Percentiles rank a stretch among this genome's conserved stretches.
Evolutionary conservation across 768 basidiomycete genomes (phyloP).

Genomic region (Amylocystis lapponica): DNA sequence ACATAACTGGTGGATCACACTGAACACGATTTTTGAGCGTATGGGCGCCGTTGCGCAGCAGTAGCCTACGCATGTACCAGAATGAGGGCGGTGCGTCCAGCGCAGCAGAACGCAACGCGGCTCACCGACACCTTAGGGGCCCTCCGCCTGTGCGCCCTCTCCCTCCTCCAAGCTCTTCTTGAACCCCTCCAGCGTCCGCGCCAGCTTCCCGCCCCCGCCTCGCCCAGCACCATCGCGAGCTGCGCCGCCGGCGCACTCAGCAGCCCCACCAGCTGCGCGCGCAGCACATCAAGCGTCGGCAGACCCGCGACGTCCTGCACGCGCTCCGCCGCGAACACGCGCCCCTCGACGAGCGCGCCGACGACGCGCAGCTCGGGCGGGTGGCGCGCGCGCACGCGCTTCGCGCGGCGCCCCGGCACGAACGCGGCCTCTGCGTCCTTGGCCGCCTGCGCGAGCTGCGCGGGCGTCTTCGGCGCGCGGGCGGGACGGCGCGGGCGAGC

Average conservation of each 20-base stretch:
- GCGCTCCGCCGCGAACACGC: conserved; percentile 54
- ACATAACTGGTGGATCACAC: too few relatives aligned
- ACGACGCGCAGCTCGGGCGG: conserved; percentile 67
- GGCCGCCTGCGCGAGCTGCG: conserved; percentile 42
- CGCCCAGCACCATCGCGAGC: conserved; percentile 62
- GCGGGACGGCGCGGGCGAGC: conserved; percentile 62
- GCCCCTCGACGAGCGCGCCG: conserved; percentile 76
- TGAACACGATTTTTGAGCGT: too few relatives aligned
- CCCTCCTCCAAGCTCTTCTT: conserved; percentile 59
- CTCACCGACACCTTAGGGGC: too few relatives aligned
- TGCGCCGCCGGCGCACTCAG: conserved; percentile 70
- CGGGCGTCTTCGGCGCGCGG: conserved; percentile 47
- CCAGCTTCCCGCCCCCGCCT: conserved; percentile 66
- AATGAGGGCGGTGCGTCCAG: too few relatives aligned
- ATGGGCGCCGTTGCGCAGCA: too few relatives aligned
- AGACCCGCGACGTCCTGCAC: conserved; percentile 64
- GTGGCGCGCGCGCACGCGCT: conserved; percentile 47
- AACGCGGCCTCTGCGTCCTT: conserved; percentile 51
- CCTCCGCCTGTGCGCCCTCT: conserved; percentile 15
- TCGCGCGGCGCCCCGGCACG: conserved; percentile 66
- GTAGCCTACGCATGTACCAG: too few relatives aligned
- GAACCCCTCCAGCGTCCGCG: conserved; percentile 70
- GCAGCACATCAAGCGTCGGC: conserved; percentile 70
- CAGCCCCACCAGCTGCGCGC: conserved; percentile 82
- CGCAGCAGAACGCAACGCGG: too few relatives aligned